phyloP scores from a whole-genome alignment of 495 filamentous ascomycete genomes.

The Penicillium canariense region DNA sequence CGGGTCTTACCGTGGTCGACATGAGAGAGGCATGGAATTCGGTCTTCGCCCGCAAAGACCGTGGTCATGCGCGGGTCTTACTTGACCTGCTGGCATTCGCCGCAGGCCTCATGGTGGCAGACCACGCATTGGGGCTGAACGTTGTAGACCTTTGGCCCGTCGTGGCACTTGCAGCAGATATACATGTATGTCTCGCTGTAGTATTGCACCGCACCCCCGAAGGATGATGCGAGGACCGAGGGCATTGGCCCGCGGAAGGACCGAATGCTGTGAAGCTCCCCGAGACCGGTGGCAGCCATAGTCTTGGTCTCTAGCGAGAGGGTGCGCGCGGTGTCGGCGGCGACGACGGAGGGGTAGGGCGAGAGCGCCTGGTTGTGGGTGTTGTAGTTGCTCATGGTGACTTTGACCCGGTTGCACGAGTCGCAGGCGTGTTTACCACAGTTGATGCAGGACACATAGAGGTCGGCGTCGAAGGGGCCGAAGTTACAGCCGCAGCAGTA shows the following conservation, averaged over 20 bases:
- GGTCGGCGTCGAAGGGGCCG: constrained; percentile 27
- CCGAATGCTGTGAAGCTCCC: constrained; percentile 11
- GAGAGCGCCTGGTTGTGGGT: constrained; percentile 13
- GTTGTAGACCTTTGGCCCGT: constrained; percentile 43
- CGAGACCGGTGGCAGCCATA: constrained; percentile 2
- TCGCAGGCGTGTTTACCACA: constrained; percentile 22
- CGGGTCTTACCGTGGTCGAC: neutral
- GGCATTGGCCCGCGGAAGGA: constrained; percentile 7
- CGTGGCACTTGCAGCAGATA: constrained; percentile 41
- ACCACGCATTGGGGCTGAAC: constrained; percentile 31
- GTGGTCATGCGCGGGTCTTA: constrained; percentile 17
- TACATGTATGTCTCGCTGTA: constrained; percentile 25
- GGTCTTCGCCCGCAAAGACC: constrained; percentile 6
- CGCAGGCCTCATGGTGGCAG: constrained; percentile 35
- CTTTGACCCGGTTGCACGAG: constrained; percentile 21
- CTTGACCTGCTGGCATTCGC: constrained; percentile 30
- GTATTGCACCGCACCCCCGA: neutral
- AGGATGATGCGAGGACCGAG: neutral
- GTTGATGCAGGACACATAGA: constrained; percentile 29
- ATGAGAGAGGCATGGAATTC: neutral
- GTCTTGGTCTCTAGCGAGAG: constrained; percentile 8
- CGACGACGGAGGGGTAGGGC: constrained; percentile 20
- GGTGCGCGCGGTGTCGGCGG: constrained; percentile 2
- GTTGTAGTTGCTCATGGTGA: constrained; percentile 3
- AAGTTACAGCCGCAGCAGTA: constrained; percentile 35